Evolutionary conservation across 345 rosid species (phyloP).

Genomic region (Salix udensis): DNA sequence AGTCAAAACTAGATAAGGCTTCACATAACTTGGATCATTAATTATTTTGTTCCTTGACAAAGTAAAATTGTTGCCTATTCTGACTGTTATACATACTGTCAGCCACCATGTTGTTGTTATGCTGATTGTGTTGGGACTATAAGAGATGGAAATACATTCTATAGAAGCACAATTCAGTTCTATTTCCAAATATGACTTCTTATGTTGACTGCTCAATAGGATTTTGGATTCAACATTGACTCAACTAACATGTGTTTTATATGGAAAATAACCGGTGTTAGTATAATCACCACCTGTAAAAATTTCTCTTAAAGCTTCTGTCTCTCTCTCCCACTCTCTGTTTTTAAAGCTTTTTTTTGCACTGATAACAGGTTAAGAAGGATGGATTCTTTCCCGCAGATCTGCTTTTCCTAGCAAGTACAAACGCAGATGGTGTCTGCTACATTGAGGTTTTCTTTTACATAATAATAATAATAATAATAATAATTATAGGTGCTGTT

Average conservation of each 20-base stretch:
- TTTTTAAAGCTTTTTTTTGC: constrained; percentile 11
- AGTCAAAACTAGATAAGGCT: background rate
- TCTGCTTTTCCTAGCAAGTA: constrained; percentile 81
- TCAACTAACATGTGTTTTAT: background rate
- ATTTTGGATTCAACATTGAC: background rate
- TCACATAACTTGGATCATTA: background rate
- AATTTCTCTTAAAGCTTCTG: background rate
- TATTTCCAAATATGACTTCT: background rate
- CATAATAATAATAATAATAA: background rate
- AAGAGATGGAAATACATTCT: background rate
- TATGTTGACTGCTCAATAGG: background rate
- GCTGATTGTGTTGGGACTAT: background rate
- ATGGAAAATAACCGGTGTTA: background rate
- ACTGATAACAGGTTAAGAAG: constrained; percentile 71
- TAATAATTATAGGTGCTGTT: background rate
- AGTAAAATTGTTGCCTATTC: background rate
- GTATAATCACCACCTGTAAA: background rate
- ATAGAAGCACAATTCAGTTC: background rate
- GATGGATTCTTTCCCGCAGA: constrained; percentile 97
- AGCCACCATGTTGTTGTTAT: background rate
- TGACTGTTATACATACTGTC: background rate
- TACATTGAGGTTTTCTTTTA: constrained; percentile 67
- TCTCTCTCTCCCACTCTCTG: background rate
- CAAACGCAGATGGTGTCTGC: constrained; percentile 95
- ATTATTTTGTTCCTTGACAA: background rate